Evolutionary conservation across 2,329 filamentous ascomycete genomes (phyloP).

Genomic region (Lecanoromycetidae sp.): DNA sequence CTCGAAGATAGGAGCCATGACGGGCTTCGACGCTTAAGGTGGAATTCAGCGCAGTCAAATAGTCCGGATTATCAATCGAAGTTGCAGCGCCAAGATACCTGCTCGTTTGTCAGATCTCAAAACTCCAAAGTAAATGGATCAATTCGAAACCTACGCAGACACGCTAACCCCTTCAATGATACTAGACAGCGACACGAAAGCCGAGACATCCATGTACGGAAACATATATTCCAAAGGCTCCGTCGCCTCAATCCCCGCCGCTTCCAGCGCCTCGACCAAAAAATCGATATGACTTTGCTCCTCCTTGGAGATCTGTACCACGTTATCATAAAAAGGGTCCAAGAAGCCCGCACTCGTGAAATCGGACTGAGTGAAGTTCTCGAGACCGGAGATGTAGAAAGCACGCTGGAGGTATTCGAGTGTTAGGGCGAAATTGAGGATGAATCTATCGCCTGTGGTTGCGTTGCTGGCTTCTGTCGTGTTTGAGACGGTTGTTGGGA

Average conservation of each 20-base stretch:
- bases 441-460: not conserved
- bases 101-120: not conserved
- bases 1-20: conserved; percentile 61
- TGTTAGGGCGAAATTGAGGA: conserved; percentile 10
- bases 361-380: conserved; percentile 51
- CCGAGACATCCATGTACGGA: conserved; percentile 48
- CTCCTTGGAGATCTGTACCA: conserved; percentile 50
- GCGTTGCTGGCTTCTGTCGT: not conserved
- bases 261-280: conserved; percentile 48
- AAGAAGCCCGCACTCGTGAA: conserved; percentile 52
- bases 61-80: conserved; percentile 41
- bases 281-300: conserved; percentile 52
- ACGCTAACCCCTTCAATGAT: conserved; percentile 48
- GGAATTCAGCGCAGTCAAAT: conserved; percentile 54
- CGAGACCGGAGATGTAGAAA: conserved; percentile 62
- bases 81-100: conserved; percentile 47
- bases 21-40: conserved; percentile 64
- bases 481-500: not conserved
- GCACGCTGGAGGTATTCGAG: conserved; percentile 62
- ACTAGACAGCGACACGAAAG: conserved; percentile 57
- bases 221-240: conserved; percentile 63
- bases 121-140: not conserved
- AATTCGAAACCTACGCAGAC: conserved; percentile 52
- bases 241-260: conserved; percentile 52
- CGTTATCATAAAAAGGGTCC: conserved; percentile 43